These are phyloP conservation scores for Favolaschia claudopus DNA, from an alignment of 768 basidiomycete species.

Conservation along the genomic window DNA sequence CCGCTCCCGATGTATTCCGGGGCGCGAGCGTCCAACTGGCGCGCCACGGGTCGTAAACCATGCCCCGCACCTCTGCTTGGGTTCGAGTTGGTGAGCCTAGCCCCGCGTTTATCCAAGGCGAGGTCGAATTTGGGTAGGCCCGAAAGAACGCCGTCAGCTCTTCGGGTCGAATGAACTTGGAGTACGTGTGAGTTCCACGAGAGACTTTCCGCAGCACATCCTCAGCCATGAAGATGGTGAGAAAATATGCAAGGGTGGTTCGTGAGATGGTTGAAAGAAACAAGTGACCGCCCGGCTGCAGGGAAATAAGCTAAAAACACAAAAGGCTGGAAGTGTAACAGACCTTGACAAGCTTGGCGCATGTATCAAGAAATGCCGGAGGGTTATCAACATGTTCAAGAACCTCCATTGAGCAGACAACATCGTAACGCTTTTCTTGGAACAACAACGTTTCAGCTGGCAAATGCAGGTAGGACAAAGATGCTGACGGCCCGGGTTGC, in stretches of 20 bases:
- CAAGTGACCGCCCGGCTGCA: slow-evolving; percentile 96
- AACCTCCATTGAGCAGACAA: slow-evolving; percentile 98
- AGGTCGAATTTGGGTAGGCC: slow-evolving; percentile 44
- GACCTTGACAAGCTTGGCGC: slow-evolving; percentile 89
- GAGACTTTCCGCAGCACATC: slow-evolving; percentile 80
- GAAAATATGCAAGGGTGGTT: slow-evolving; percentile 56
- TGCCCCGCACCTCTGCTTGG: slow-evolving; percentile 82
- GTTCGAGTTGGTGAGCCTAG: slow-evolving; percentile 55
- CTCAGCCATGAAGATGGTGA: slow-evolving; percentile 77
- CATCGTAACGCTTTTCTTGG: slow-evolving; percentile 77
- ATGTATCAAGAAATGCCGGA: slow-evolving; percentile 78
- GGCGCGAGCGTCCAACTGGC: slow-evolving; percentile 77
- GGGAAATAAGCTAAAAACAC: too few species aligned
- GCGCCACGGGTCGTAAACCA: slow-evolving; percentile 77
- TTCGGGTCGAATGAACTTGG: slow-evolving; percentile 87
- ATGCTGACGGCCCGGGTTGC: slow-evolving; percentile 35
- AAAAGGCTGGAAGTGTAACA: too few species aligned
- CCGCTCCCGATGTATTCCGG: slow-evolving; percentile 59
- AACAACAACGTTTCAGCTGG: slow-evolving; percentile 78
- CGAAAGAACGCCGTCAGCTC: slow-evolving; percentile 89
- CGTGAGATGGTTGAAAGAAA: slow-evolving; percentile 96
- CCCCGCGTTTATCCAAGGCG: slow-evolving; percentile 14
- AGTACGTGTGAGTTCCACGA: slow-evolving; percentile 89
- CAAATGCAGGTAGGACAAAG: slow-evolving; percentile 73
- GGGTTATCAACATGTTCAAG: slow-evolving; percentile 98